phyloP scores from a whole-genome alignment of 768 basidiomycete genomes.

The Kwoniella newhampshirensis region DNA sequence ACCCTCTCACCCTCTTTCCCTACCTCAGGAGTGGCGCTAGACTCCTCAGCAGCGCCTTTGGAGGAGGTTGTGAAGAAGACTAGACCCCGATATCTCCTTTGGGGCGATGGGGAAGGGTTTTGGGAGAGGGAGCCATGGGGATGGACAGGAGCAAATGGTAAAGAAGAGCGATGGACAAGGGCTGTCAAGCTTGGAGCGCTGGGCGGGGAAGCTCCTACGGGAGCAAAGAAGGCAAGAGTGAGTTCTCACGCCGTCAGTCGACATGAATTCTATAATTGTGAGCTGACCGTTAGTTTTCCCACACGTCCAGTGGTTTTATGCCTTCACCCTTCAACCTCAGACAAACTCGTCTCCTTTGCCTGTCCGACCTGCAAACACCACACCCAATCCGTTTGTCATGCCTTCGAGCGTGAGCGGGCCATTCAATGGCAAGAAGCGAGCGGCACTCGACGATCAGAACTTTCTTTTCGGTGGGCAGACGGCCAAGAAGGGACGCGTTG shows the following conservation, averaged over 20 bases:
- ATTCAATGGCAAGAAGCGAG: slow-evolving; percentile 48
- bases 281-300: not conserved
- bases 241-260: slow-evolving; percentile 41
- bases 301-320: slow-evolving; percentile 84
- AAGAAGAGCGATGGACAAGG: slow-evolving; percentile 60
- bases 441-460: slow-evolving; percentile 45
- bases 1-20: slow-evolving; percentile 58
- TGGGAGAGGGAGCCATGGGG: slow-evolving; percentile 94
- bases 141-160: slow-evolving; percentile 63
- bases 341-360: slow-evolving; percentile 39
- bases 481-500: slow-evolving; percentile 36
- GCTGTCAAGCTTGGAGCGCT: slow-evolving; percentile 89
- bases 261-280: not conserved
- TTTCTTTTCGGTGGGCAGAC: slow-evolving; percentile 28
- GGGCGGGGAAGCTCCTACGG: slow-evolving; percentile 61
- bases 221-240: slow-evolving; percentile 80
- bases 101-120: slow-evolving; percentile 69
- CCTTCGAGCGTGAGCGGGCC: slow-evolving; percentile 1
- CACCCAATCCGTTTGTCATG: slow-evolving; percentile 46
- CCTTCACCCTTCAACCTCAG: slow-evolving; percentile 76
- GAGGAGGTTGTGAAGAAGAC: slow-evolving; percentile 53
- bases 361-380: slow-evolving; percentile 34
- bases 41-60: slow-evolving; percentile 59
- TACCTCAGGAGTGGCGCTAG: slow-evolving; percentile 58
- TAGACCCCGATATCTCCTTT: slow-evolving; percentile 86